Base-by-base conservation (phyloP, 257 asterid genomes). In the Jacaranda mimosifolia region DNA sequence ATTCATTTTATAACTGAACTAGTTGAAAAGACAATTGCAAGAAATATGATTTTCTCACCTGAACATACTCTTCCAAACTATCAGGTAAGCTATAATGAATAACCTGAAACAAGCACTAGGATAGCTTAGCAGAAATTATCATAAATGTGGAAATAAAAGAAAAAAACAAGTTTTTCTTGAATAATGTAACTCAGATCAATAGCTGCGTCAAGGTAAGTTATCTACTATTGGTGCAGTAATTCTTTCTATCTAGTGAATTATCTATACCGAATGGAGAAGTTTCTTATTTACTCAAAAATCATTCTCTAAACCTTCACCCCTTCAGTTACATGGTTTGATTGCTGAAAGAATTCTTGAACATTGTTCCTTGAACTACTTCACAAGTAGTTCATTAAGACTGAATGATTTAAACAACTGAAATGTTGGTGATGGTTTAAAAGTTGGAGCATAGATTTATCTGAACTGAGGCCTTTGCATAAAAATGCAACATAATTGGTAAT, bases 41-140 rank as follows among this genome's bases (percentile, higher is more conserved):
- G 51, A 63, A 67, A 43, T 32, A 75, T 26, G 72, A 77, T 67
- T 46, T 39, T 68, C 79, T 76, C 9, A 93, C 97, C 99, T 92
- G 99, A 72, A 95, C 98, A 81, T 95, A 95, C 90, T 89, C 98
- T 85, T 95, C 99, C 91, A 95, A 83, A 84, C 99, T 95, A 88
- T 88, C 98, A 38, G 99, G 98, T 78, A 95, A 86, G 85, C 98
- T 88, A 79, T 91, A 93, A 82, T 95, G 98, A 72, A 95, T 90
- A 71, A 95, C 98, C 99, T 95, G 95, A 77, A 64, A 81, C 42
- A 38, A 80, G 74, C 68, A 70, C 38, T 63, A 46, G 70, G 53
- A 75, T 74, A 79, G 64, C 42, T 77, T 62, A 65, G 39, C 35
- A 70, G 75, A 76, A 80, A 32, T 17, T 39, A 74, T 43, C 26